These are phyloP conservation scores for Lepidium didymum DNA, from an alignment of 345 rosid genomes.

Conservation along the genomic window DNA sequence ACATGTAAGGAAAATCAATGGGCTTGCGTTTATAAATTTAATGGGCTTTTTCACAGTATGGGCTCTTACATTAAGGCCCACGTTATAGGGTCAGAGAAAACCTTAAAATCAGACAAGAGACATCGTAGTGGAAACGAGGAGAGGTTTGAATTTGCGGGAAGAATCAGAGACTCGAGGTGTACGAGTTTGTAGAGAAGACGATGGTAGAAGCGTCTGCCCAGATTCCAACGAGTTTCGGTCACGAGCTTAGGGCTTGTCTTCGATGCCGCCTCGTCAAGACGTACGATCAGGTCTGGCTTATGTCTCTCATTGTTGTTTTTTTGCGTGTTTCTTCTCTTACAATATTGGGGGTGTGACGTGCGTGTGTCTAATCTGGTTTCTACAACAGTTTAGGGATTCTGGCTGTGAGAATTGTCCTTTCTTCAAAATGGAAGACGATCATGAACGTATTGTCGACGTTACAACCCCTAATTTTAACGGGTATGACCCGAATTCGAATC, in stretches of 20 bases:
- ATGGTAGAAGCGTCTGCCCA: slow-evolving; percentile 66
- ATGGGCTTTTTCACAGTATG: background rate
- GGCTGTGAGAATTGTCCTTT: slow-evolving; percentile 87
- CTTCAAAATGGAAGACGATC: slow-evolving; percentile 79
- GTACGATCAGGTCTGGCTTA: slow-evolving; percentile 61
- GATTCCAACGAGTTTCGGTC: slow-evolving; percentile 93
- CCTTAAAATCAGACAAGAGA: background rate
- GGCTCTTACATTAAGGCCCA: background rate
- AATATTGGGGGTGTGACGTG: too few species aligned
- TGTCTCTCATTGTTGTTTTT: background rate
- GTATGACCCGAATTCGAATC: slow-evolving; percentile 21
- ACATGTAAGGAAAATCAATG: background rate
- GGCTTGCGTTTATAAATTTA: background rate
- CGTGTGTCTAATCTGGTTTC: background rate
- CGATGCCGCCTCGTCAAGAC: slow-evolving; percentile 88
- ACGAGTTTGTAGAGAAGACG: background rate
- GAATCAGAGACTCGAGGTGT: background rate
- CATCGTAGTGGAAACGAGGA: background rate
- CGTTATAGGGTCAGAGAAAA: background rate
- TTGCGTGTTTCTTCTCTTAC: background rate
- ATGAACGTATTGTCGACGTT: slow-evolving; percentile 76
- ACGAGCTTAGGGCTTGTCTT: slow-evolving; percentile 80
- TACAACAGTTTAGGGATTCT: slow-evolving; percentile 57
- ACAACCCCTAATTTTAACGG: slow-evolving; percentile 82
- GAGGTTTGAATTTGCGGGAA: background rate